These are phyloP conservation scores for Sambucus nigra DNA, from an alignment of 129 eudicot genomes.

Conservation along the genomic window DNA sequence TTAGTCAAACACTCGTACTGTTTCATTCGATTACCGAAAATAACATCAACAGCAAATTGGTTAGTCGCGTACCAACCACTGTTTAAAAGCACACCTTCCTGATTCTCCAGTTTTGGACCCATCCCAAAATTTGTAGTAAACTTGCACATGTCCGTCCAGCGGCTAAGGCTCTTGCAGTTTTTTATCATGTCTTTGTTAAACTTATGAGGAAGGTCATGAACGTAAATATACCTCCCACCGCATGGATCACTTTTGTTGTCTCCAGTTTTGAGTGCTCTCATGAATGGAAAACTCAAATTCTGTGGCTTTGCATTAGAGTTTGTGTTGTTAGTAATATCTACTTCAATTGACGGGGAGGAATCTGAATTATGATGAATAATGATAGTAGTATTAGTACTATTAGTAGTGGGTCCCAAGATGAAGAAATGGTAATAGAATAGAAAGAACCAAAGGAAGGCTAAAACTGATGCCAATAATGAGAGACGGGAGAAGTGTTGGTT, in stretches of 20 bases:
- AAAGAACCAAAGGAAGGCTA: not conserved
- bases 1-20: not conserved
- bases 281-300: not conserved
- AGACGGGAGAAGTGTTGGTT: too few relatives aligned
- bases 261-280: not conserved
- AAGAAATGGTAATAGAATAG: not conserved
- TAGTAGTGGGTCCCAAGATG: not conserved
- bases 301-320: too few relatives aligned
- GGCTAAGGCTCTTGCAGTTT: not conserved
- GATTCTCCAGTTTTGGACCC: not conserved
- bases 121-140: not conserved
- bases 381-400: too few relatives aligned
- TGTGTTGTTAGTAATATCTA: too few relatives aligned
- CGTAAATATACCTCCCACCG: not conserved
- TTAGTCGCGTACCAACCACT: not conserved
- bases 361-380: not conserved
- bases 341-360: not conserved
- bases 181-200: not conserved
- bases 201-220: not conserved
- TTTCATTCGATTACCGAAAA: not conserved
- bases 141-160: not conserved
- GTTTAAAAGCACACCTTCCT: not conserved
- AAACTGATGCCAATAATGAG: not conserved
- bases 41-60: not conserved
- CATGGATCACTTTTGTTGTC: not conserved